A percentile compares a stretch with the other conserved stretches of the same genome.
Evolutionary conservation across 2,329 filamentous ascomycete species (phyloP).

Genomic region (Botrytis fabae): DNA sequence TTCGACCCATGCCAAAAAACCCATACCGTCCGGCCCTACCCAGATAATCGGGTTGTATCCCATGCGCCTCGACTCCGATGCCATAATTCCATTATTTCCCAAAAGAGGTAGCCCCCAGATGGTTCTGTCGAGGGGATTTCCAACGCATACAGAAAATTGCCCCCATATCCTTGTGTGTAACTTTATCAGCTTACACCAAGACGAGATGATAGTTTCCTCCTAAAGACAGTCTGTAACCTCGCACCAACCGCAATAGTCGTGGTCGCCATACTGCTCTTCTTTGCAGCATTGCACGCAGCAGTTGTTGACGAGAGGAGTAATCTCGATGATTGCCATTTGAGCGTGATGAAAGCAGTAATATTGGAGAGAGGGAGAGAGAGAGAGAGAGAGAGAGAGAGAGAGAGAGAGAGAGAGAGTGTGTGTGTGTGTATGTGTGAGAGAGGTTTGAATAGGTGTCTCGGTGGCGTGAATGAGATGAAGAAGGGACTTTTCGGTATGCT

Average conservation of each 20-base stretch:
- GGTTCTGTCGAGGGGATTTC: neutral
- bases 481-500: neutral
- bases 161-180: neutral
- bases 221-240: constrained; percentile 40
- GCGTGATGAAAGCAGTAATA: neutral
- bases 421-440: neutral
- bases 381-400: neutral
- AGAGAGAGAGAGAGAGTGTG: neutral
- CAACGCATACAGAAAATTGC: neutral
- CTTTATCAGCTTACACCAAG: neutral
- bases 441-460: neutral
- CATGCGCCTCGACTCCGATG: constrained; percentile 5
- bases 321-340: constrained; percentile 47
- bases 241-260: constrained; percentile 53
- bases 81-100: constrained; percentile 11
- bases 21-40: neutral
- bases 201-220: constrained; percentile 5
- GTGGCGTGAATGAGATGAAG: neutral
- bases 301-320: constrained; percentile 49
- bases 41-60: constrained; percentile 5
- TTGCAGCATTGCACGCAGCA: constrained; percentile 56
- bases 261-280: constrained; percentile 50
- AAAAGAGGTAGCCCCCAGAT: neutral
- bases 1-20: neutral
- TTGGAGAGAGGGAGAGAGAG: too few relatives aligned